Base-by-base conservation (phyloP, 2,329 filamentous ascomycete genomes). In the Fusarium denticulatum region DNA sequence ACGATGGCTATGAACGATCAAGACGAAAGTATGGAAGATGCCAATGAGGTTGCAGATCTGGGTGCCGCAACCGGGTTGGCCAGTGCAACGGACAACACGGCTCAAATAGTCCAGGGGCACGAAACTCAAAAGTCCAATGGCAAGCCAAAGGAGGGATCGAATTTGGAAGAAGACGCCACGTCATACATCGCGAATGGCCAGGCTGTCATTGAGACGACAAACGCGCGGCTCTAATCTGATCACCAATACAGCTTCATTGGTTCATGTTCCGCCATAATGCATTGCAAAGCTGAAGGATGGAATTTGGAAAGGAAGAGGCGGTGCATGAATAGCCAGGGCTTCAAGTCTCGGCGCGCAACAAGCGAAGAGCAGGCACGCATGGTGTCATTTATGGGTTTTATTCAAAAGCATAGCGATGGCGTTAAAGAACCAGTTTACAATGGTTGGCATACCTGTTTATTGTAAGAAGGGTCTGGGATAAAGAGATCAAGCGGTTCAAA, bases 1-100 rank as follows among this genome's bases (percentile, higher is more conserved):
- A 83, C 80, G 42, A 84, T 85, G 34, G 79, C 92, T 26, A 80
- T 86, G 15, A 77, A 81, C 30, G 76, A 80, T 30, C 80, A 82
- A 34, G 72, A 74, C 22, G 69, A 60, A 28, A 69, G 67, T 22
- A 75, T 75, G 67, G 65, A 76, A 47, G 73, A 79, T 40, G 74
- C 65, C 18, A 60, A 68, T 18, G 75, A 79, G 28, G 55, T 59
- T 52, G 52, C 59, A 37, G 64, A 67, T 36, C 30, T 71, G 49
- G 55, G 60, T 65, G 57, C 45, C 39, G 57, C 49, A 45, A 58
- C 45, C 40, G 63, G 42, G 42, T 50, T 53, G 24, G 30, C 46
- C 24, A 49, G 40, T 57, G 47, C 65, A 55, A 26, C 59, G 46
- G 52, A 39, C 30, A 50, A 50, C 34, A 46, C 55, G 30, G 45